Percentiles rank a stretch among this genome's conserved stretches.
These are phyloP conservation scores for Glycine tomentella DNA, from an alignment of 306 rosid genomes.

Conservation along the genomic window DNA sequence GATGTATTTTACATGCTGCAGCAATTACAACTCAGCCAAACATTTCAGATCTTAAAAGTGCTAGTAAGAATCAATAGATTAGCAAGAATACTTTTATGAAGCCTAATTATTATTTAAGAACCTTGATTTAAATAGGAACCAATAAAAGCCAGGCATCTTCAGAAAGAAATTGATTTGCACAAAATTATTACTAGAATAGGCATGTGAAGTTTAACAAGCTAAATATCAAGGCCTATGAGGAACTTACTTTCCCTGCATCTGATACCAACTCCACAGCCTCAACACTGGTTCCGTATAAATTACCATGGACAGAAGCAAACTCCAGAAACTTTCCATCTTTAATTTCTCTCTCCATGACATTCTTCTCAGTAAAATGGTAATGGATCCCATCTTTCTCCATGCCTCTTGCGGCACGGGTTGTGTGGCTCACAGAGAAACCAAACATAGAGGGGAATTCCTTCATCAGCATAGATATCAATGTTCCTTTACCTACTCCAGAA, in stretches of 20 bases:
- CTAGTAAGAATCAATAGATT: slow-evolving; percentile 13
- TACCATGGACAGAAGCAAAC: slow-evolving; percentile 91
- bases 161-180: background rate
- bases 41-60: slow-evolving; percentile 1
- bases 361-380: slow-evolving; percentile 79
- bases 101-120: background rate
- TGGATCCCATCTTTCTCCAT: slow-evolving; percentile 89
- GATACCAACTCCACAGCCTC: slow-evolving; percentile 91
- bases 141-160: slow-evolving; percentile 12
- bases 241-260: slow-evolving; percentile 71
- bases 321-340: slow-evolving; percentile 86
- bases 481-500: slow-evolving; percentile 97
- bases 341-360: slow-evolving; percentile 79
- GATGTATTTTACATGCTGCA: background rate
- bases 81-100: background rate
- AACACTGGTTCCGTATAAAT: slow-evolving; percentile 88
- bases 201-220: background rate
- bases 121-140: background rate
- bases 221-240: background rate
- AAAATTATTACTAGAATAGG: background rate
- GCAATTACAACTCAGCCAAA: background rate
- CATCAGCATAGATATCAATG: slow-evolving; percentile 86
- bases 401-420: slow-evolving; percentile 80
- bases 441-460: slow-evolving; percentile 85
- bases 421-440: slow-evolving; percentile 96